Percentiles rank a stretch among this genome's conserved stretches.
phyloP scores from a whole-genome alignment of 768 basidiomycete genomes.

The Epithele typhae region DNA sequence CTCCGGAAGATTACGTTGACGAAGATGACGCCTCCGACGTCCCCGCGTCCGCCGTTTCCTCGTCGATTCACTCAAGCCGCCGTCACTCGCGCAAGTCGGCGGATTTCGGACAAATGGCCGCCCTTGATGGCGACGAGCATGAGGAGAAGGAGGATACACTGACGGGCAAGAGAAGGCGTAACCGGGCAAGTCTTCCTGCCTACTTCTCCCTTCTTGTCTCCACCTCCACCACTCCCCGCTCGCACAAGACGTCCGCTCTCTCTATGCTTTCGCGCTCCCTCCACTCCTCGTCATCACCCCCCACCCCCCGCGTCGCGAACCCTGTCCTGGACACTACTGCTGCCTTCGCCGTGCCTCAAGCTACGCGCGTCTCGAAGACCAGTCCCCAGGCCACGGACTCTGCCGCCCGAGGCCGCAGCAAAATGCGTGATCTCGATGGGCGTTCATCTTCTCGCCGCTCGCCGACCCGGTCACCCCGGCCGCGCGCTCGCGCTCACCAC shows the following conservation, averaged over 20 bases:
- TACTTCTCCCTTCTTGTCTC: slow-evolving; percentile 67
- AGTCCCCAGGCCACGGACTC: slow-evolving; percentile 7
- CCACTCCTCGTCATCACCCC: slow-evolving; percentile 20
- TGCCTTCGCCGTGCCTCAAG: slow-evolving; percentile 18
- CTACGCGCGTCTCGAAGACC: slow-evolving; percentile 6
- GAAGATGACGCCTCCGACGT: slow-evolving; percentile 38
- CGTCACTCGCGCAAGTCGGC: slow-evolving; percentile 18
- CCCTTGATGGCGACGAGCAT: slow-evolving; percentile 20
- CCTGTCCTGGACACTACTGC: slow-evolving; percentile 17
- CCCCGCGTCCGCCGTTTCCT: slow-evolving; percentile 24
- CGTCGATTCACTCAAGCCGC: slow-evolving; percentile 26
- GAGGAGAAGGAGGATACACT: slow-evolving; percentile 34
- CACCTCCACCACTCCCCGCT: slow-evolving; percentile 19
- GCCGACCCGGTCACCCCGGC: slow-evolving; percentile 18
- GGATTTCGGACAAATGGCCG: slow-evolving; percentile 2
- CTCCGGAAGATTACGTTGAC: slow-evolving; percentile 22
- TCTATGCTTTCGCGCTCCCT: slow-evolving; percentile 22
- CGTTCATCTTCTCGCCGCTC: slow-evolving; percentile 23
- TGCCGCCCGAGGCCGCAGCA: slow-evolving; percentile 21
- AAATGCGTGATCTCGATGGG: slow-evolving; percentile 19
- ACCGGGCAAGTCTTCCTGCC: slow-evolving; percentile 69
- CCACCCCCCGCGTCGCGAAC: slow-evolving; percentile 23
- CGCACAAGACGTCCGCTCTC: slow-evolving; percentile 17
- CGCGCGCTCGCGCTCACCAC: slow-evolving; percentile 9
- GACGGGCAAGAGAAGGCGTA: slow-evolving; percentile 37